A percentile compares a stretch with the other conserved stretches of the same genome.
These are phyloP conservation scores for Ascomycota sp. DNA, from an alignment of 2,329 filamentous ascomycete genomes.

Conservation along the genomic window DNA sequence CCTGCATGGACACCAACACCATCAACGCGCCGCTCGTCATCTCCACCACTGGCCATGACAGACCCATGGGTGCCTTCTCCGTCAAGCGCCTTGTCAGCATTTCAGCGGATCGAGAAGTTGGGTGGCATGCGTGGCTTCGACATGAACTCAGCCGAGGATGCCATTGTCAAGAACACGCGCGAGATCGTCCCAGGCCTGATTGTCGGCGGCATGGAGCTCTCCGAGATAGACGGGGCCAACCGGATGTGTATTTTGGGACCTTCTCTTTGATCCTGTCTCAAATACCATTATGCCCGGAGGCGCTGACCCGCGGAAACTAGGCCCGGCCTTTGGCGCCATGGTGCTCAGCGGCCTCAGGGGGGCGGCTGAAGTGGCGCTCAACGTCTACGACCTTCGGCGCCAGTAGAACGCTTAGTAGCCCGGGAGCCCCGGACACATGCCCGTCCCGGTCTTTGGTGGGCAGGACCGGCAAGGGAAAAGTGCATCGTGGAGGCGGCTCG, in stretches of 20 bases:
- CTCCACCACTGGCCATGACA: constrained; percentile 81
- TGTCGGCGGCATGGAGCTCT: constrained; percentile 88
- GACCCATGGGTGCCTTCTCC: constrained; percentile 74
- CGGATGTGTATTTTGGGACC: constrained; percentile 54
- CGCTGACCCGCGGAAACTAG: constrained; percentile 5
- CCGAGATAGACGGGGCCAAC: constrained; percentile 77
- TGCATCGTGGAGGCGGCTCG: too few species aligned
- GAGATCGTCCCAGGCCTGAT: constrained; percentile 77
- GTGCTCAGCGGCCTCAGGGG: constrained; percentile 71
- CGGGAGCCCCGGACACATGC: not conserved
- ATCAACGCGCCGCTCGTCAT: constrained; percentile 83
- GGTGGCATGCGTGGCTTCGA: constrained; percentile 86
- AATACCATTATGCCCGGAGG: not conserved
- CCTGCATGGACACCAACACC: constrained; percentile 93
- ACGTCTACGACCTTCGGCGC: constrained; percentile 58
- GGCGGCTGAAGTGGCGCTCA: constrained; percentile 71
- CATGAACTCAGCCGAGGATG: constrained; percentile 81
- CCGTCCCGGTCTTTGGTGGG: not conserved
- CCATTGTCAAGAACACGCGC: constrained; percentile 79
- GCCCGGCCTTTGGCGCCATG: constrained; percentile 78
- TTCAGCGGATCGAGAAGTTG: constrained; percentile 64
- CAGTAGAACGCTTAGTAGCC: constrained; percentile 40
- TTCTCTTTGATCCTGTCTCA: not conserved
- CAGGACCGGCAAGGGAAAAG: too few species aligned
- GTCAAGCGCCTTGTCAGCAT: constrained; percentile 81